phyloP scores from a whole-genome alignment of 2,329 filamentous ascomycete genomes.

The Zymoseptoria brevis region DNA sequence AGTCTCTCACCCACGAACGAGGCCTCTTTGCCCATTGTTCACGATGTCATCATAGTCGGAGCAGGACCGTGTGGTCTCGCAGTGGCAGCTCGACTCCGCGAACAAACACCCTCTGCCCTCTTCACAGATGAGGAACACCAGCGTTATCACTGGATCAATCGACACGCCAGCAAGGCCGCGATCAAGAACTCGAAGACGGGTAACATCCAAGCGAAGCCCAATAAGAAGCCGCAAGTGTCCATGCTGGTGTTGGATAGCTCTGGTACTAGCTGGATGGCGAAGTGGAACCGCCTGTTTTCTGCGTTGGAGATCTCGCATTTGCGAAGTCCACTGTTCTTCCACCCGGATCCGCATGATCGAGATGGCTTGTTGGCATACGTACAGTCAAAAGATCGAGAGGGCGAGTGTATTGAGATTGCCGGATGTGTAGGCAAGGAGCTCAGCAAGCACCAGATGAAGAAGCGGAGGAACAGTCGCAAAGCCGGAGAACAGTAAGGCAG shows the following conservation, averaged over 20 bases:
- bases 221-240: conserved; percentile 24
- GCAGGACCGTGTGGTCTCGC: conserved; percentile 69
- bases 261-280: conserved; percentile 56
- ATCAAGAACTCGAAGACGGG: conserved; percentile 47
- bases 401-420: conserved; percentile 60
- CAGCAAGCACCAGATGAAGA: conserved; percentile 68
- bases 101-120: conserved; percentile 66
- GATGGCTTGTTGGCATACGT: conserved; percentile 66
- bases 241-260: conserved; percentile 62
- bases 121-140: conserved; percentile 79
- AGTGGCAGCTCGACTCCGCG: conserved; percentile 62
- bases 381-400: conserved; percentile 51
- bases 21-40: conserved; percentile 25
- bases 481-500: conserved; percentile 11
- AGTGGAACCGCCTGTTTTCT: conserved; percentile 63
- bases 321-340: conserved; percentile 75
- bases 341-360: conserved; percentile 66
- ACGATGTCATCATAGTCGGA: conserved; percentile 66
- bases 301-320: conserved; percentile 63
- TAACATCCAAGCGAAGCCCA: conserved; percentile 18
- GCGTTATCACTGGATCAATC: conserved; percentile 69
- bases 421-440: conserved; percentile 72
- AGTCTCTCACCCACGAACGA: conserved; percentile 12
- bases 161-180: conserved; percentile 53
- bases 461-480: conserved; percentile 39